Base-by-base conservation (phyloP, 2,329 filamentous ascomycete species). In the Xylaria arbuscula region DNA sequence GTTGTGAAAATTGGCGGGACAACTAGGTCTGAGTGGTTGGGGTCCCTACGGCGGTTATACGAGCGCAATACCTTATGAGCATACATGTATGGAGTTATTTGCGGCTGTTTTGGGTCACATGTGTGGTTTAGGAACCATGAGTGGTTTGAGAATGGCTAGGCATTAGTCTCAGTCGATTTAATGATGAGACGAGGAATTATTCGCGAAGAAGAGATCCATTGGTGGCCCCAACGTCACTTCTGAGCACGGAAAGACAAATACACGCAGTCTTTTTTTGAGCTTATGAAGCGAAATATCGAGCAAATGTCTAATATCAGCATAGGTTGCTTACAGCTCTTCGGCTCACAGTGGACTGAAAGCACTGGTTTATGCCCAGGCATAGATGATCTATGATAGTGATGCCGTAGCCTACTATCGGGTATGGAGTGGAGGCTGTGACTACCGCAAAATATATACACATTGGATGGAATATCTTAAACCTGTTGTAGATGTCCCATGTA, bases 41-140 rank as follows among this genome's bases (percentile, higher is more conserved):
- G 1, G 55, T 42, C 24, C 38, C 42, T 38, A 48, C 38, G 51
- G 42, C 34, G 40, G 22, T 62, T 62, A 62, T 60, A 36, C 54
- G 34, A 62, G 42, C 48, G 50, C 34, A 57, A 28, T 28, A 56
- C 38, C 56, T 45, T 51, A 59, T 42, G 55, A 66, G 63, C 60
- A 70, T 69, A 59, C 58, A 60, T 63, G 62, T 61, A 69, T 65
- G 61, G 67, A 57, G 64, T 69, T 62, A 38, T 64, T 69, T 47
- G 67, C 22, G 38, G 22, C 10, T 66, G 47, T 48, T 47, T 57
- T 53, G 38, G 58, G 54, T 62, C 50, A 22, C 32, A 63, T 59
- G 19, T 45, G 19, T 38, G 51, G 17, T 54, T 54, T 54, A 10
- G 28, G 51, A 54, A 36, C 32, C 54, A 57, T 11, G 38, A 42